A percentile compares a stretch with the other conserved stretches of the same genome.
Conservation (phyloP, 371 early-diverging fungal genomes). For the Saksenaea vasiformis region DNA sequence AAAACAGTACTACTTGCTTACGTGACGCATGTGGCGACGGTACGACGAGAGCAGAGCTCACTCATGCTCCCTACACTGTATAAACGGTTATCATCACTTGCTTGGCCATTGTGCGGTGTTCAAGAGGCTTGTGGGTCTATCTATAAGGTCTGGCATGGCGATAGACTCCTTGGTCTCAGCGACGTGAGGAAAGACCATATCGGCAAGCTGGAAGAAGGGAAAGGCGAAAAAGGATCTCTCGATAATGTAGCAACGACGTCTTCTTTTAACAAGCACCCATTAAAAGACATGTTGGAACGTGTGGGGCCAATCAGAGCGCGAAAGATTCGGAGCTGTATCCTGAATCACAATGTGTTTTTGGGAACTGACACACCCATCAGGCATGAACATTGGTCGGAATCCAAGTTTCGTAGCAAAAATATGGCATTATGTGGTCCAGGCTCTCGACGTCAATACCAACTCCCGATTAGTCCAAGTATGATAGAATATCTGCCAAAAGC, state of each 20-base stretch:
- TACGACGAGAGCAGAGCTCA: neutral
- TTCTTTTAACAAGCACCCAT: neutral
- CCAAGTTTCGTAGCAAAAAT: neutral
- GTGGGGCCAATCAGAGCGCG: neutral
- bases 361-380: neutral
- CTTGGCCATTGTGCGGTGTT: constrained; percentile 3
- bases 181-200: neutral
- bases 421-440: constrained; percentile 7
- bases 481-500: neutral
- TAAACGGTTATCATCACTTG: constrained; percentile 2
- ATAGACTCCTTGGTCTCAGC: neutral
- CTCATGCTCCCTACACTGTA: neutral
- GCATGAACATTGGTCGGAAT: neutral
- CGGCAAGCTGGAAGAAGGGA: neutral
- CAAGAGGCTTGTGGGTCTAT: constrained; percentile 2
- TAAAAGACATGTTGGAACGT: neutral
- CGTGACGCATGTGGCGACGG: neutral
- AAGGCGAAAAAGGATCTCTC: neutral
- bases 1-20: constrained; percentile 5
- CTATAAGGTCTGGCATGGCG: neutral
- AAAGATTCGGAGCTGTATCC: constrained; percentile 2
- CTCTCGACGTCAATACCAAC: neutral
- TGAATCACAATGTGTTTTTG: neutral
- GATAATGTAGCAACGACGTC: neutral
- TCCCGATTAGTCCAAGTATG: neutral